Percentiles rank a stretch among this genome's conserved stretches.
Conservation (phyloP, 1,139 yeast genomes). For the Hemisphaericaspora xylanilytica region DNA sequence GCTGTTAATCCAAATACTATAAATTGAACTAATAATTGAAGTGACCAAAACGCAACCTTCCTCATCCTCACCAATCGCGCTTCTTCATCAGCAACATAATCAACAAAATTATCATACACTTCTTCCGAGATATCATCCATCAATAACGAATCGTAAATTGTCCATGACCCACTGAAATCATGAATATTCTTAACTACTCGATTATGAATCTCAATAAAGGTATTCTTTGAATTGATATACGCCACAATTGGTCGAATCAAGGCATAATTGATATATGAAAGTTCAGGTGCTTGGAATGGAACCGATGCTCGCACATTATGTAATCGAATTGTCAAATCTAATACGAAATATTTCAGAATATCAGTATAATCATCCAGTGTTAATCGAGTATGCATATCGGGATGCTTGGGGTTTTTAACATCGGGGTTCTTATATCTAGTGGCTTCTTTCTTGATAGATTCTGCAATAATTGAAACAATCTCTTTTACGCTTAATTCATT, state of each 20-base stretch:
- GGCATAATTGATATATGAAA: slow-evolving; percentile 88
- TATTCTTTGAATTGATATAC: slow-evolving; percentile 84
- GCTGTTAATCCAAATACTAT: slow-evolving; percentile 78
- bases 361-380: slow-evolving; percentile 29
- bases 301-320: slow-evolving; percentile 86
- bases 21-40: slow-evolving; percentile 79
- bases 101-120: slow-evolving; percentile 86
- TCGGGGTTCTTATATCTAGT: slow-evolving; percentile 38
- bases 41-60: slow-evolving; percentile 91
- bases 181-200: slow-evolving; percentile 73
- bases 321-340: slow-evolving; percentile 74
- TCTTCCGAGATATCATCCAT: slow-evolving; percentile 92
- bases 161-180: slow-evolving; percentile 97
- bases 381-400: slow-evolving; percentile 28
- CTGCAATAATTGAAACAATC: slow-evolving; percentile 39
- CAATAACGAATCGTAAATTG: slow-evolving; percentile 82
- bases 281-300: slow-evolving; percentile 79
- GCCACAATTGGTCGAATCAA: slow-evolving; percentile 92
- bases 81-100: slow-evolving; percentile 85
- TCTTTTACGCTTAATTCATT: slow-evolving; percentile 43
- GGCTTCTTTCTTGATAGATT: slow-evolving; percentile 40
- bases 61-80: slow-evolving; percentile 67
- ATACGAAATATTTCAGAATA: slow-evolving; percentile 58
- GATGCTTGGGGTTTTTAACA: slow-evolving; percentile 27
- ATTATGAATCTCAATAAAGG: slow-evolving; percentile 85